Evolutionary conservation across 1,139 yeast genomes (phyloP).

Genomic region (Diutina scorzettiae): DNA sequence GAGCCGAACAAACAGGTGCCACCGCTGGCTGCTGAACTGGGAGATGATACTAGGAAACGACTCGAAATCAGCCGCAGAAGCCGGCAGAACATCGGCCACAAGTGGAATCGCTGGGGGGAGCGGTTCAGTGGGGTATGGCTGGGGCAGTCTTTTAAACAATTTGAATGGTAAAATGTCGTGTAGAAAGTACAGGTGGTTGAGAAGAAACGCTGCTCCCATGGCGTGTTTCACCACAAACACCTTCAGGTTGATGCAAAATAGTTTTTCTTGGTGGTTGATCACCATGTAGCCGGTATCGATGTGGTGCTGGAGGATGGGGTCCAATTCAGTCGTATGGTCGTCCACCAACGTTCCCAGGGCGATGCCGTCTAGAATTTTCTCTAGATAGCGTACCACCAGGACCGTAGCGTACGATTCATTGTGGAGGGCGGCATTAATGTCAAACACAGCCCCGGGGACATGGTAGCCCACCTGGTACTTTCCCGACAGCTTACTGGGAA

Average conservation of each 20-base stretch:
- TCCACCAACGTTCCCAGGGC: neutral
- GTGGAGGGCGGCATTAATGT: neutral
- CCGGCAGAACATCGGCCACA: slow-evolving; percentile 1
- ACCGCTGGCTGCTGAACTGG: neutral
- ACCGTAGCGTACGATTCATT: neutral
- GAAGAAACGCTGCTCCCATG: neutral
- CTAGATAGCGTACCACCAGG: neutral
- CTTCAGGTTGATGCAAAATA: slow-evolving; percentile 1
- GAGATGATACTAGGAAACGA: neutral
- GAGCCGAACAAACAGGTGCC: neutral
- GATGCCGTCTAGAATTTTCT: neutral
- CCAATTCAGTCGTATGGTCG: neutral
- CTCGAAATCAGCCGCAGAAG: neutral
- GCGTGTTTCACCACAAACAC: neutral
- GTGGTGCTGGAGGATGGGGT: neutral
- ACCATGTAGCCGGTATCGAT: slow-evolving; percentile 5
- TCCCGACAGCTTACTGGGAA: neutral
- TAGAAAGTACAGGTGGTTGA: slow-evolving; percentile 4
- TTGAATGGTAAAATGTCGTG: slow-evolving; percentile 2
- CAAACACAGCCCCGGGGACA: neutral
- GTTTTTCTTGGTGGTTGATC: slow-evolving; percentile 1
- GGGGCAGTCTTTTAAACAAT: neutral
- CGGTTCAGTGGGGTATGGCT: neutral
- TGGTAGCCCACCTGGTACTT: too few relatives aligned
- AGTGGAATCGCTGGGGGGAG: neutral